A percentile compares a stretch with the other conserved stretches of the same genome.
phyloP scores from a whole-genome alignment of 176 grass and related monocot genomes.

The Aegilops tauschii region DNA sequence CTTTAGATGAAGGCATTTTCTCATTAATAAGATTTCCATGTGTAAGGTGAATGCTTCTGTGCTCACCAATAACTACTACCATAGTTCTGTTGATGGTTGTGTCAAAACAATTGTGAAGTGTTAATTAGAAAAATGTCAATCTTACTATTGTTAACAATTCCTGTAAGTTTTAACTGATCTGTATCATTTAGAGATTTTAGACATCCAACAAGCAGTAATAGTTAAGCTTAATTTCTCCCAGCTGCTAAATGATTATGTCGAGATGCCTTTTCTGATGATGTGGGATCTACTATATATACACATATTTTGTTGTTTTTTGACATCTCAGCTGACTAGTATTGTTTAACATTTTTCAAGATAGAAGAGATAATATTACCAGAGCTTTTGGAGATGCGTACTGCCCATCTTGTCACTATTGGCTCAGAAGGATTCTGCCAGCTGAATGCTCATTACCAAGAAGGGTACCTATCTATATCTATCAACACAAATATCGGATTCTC shows the following conservation, averaged over 20 bases:
- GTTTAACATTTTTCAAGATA: conserved; percentile 58
- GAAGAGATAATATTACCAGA: conserved; percentile 96
- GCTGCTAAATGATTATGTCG: neutral
- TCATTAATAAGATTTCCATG: neutral
- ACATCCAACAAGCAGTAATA: neutral
- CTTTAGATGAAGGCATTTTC: conserved; percentile 1
- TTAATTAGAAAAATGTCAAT: neutral
- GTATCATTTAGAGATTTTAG: neutral
- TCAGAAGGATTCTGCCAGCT: conserved; percentile 72
- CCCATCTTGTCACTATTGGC: conserved; percentile 92
- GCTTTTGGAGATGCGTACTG: conserved; percentile 89
- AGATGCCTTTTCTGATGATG: neutral
- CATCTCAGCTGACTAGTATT: conserved; percentile 28
- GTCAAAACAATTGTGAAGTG: neutral
- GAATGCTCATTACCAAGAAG: conserved; percentile 71
- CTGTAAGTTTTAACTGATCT: neutral
- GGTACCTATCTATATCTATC: conserved; percentile 38
- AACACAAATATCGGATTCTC: conserved; percentile 5
- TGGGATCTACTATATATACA: conserved; percentile 3
- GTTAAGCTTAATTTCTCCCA: neutral
- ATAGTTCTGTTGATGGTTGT: conserved; percentile 8
- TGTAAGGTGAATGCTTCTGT: neutral
- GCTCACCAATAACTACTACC: neutral
- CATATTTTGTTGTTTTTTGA: neutral
- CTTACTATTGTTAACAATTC: neutral